phyloP scores from a whole-genome alignment of 345 rosid species.

The Arabis alpina region DNA sequence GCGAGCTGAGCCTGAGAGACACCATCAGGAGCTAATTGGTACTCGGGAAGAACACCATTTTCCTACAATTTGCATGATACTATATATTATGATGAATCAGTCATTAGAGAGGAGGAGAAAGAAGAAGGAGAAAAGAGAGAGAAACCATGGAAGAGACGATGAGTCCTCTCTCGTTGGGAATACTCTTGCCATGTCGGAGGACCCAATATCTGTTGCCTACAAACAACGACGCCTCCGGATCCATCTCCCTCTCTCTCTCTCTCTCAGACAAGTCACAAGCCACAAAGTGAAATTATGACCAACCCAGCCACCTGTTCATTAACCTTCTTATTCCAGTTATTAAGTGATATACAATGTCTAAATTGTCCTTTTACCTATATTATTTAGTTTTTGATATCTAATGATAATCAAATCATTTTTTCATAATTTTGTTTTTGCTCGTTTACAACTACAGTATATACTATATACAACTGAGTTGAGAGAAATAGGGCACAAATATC shows the following conservation, averaged over 20 bases:
- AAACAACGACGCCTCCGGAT: constrained; percentile 39
- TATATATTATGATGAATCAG: neutral
- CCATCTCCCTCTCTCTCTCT: no score
- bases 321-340: no score
- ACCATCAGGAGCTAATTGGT: constrained; percentile 74
- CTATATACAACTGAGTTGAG: no score
- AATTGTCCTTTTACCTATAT: neutral
- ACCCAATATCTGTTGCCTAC: constrained; percentile 74
- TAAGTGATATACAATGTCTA: neutral
- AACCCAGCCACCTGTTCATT: no score
- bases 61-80: constrained; percentile 52
- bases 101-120: neutral
- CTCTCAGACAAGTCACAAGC: no score
- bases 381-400: no score
- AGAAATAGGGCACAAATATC: no score
- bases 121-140: neutral
- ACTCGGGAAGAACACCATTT: constrained; percentile 70
- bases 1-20: constrained; percentile 75
- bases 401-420: no score
- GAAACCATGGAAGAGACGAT: constrained; percentile 76
- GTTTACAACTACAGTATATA: no score
- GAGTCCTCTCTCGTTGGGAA: constrained; percentile 88
- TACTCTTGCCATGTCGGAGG: constrained; percentile 84
- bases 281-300: no score
- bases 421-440: no score